Base-by-base conservation (phyloP, 495 filamentous ascomycete genomes). In the Stereocaulon alpinum region DNA sequence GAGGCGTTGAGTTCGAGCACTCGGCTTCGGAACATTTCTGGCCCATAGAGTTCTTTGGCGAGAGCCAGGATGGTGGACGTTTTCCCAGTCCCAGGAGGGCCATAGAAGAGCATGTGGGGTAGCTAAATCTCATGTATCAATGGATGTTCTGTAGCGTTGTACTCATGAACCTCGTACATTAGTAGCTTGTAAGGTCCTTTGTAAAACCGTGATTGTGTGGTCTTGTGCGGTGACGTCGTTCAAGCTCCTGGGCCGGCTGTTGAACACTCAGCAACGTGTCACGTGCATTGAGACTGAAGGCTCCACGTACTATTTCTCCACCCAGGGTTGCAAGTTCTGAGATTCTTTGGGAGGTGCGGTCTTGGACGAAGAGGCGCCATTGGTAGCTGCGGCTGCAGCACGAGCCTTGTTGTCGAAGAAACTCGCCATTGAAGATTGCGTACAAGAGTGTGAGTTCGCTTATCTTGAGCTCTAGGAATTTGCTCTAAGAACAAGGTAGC, bases 91-190 rank as follows among this genome's bases (percentile, higher is more conserved):
- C 93, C 93, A 0, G 93, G 93, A 0, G 93, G 94, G 7, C 94
- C 94, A 67, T 99, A 99, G 77, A 97, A 97, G 69, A 99, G 89
- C 90, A 99, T 96, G 72, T 99, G 94, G 22, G 93, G 93, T 50
- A 99, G 86, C 87, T 92, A 40, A 44, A 27, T 57, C 2, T 5
- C 5, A 43, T 60, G 4, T 43, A 43, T 44, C 20, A 15, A 20
- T 29, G 32, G 14, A 37, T 14, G 6, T 6, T 20, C 24, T 20
- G 22, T n/a, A 29, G 32, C 12, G 17, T 52, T 30, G 4, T 51
- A 45, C 59, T 47, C 32, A 4, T 24, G 20, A 30, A 41, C 40
- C 15, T 66, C 77, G 48, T 73, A 91, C 88, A 69, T 98, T 98
- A 50, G 90, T 86, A 69, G 92, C 87, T 81, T 96, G 92, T 18